phyloP scores from a whole-genome alignment of 345 rosid genomes.

The Eucalyptus globulus region DNA sequence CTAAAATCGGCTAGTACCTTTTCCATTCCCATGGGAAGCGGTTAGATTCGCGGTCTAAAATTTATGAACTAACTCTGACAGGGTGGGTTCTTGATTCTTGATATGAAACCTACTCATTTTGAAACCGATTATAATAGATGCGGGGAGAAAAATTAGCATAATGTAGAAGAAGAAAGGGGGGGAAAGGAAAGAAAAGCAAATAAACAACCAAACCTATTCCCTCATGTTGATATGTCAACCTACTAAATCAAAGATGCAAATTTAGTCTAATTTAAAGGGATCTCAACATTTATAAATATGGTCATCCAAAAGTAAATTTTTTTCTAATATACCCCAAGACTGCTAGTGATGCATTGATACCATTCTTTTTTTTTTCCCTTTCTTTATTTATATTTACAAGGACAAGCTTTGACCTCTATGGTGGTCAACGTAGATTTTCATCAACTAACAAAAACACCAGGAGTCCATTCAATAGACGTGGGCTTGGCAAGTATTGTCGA shows the following conservation, averaged over 20 bases:
- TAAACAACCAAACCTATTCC: neutral
- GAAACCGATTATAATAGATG: fast-evolving
- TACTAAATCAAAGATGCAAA: neutral
- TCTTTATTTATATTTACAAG: neutral
- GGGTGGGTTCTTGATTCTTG: neutral
- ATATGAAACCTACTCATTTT: neutral
- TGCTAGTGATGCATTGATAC: neutral
- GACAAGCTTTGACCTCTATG: neutral
- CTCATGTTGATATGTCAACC: neutral
- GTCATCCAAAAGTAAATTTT: neutral
- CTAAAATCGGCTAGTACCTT: too few relatives aligned
- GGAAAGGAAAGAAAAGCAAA: neutral
- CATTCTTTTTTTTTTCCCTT: neutral
- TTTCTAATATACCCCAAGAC: neutral
- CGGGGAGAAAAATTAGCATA: neutral
- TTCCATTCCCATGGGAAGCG: neutral
- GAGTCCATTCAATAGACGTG: neutral
- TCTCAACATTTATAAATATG: neutral
- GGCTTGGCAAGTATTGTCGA: neutral
- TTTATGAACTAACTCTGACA: neutral
- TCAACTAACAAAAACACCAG: neutral
- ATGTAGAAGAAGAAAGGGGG: neutral
- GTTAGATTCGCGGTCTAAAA: neutral
- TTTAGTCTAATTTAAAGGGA: neutral
- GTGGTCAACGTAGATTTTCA: neutral